phyloP scores from a whole-genome alignment of 306 rosid genomes.

The Corylus americana region DNA sequence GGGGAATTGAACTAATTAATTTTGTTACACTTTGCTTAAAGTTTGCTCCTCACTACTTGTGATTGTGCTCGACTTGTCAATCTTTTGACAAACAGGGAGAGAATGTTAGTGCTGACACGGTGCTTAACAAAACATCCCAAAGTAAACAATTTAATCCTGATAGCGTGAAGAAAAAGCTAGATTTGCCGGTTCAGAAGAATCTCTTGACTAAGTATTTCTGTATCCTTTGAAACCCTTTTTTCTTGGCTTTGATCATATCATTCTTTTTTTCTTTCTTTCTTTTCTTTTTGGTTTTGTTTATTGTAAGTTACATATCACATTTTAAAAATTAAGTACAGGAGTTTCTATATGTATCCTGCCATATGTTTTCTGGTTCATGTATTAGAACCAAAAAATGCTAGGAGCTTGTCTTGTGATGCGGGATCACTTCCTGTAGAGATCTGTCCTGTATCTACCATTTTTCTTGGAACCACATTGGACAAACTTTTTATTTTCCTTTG shows the following conservation, averaged over 20 bases:
- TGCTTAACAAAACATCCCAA: slow-evolving; percentile 37
- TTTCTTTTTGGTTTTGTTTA: too few species aligned
- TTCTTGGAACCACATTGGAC: not conserved
- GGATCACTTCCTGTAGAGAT: slow-evolving; percentile 1
- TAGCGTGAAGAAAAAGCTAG: slow-evolving; percentile 61
- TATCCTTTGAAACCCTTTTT: slow-evolving; percentile 54
- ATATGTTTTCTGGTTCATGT: not conserved
- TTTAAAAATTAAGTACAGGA: slow-evolving; percentile 5
- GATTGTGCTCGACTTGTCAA: slow-evolving; percentile 23
- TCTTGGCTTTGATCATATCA: slow-evolving; percentile 2
- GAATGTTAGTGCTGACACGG: slow-evolving; percentile 27
- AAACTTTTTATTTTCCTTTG: not conserved
- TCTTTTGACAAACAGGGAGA: slow-evolving; percentile 51
- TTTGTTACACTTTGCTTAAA: not conserved
- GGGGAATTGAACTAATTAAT: not conserved
- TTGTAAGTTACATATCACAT: not conserved
- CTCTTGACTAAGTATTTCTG: slow-evolving; percentile 84
- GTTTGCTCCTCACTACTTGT: slow-evolving; percentile 18
- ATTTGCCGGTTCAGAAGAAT: slow-evolving; percentile 90
- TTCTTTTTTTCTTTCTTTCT: slow-evolving; percentile 5
- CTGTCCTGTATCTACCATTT: not conserved
- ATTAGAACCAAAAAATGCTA: not conserved
- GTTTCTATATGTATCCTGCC: not conserved
- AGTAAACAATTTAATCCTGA: slow-evolving; percentile 49
- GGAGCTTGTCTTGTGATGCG: slow-evolving; percentile 8